Conservation (phyloP, 257 asterid genomes). For the Capsicum pubescens region DNA sequence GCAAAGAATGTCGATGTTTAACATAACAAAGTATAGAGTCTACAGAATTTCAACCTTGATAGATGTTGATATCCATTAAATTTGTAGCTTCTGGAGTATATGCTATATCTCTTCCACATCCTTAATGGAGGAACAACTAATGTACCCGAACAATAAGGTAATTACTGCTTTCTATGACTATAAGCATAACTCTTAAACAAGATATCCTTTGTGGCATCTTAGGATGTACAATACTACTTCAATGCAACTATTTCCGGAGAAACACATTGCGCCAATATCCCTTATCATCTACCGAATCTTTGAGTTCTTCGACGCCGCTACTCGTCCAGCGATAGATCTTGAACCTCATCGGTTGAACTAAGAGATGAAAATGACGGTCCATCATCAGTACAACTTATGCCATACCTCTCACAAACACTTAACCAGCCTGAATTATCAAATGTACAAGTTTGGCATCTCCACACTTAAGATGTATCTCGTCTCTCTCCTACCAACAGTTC, state of each 20-base stretch:
- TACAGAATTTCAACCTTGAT: neutral
- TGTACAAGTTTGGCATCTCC: constrained; percentile 89
- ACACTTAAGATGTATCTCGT: constrained; percentile 38
- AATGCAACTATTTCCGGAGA: neutral
- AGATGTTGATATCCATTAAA: neutral
- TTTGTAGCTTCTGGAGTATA: neutral
- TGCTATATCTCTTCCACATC: neutral
- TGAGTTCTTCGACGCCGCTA: constrained; percentile 62
- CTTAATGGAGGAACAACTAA: neutral
- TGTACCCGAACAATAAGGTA: neutral
- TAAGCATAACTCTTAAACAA: neutral
- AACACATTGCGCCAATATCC: neutral
- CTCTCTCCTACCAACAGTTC: constrained; percentile 46
- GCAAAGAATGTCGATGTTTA: neutral
- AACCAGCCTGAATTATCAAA: constrained; percentile 61
- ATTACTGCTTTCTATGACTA: neutral
- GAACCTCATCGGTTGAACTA: constrained; percentile 26
- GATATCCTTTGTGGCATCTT: neutral
- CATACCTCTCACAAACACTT: constrained; percentile 72
- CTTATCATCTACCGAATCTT: constrained; percentile 57
- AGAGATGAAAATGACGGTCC: neutral
- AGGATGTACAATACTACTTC: neutral
- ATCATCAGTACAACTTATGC: constrained; percentile 43
- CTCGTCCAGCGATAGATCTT: constrained; percentile 59
- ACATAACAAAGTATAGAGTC: neutral